Evolutionary conservation across 768 basidiomycete species (phyloP), one percentile per base, ranked within the genome.

Genomic region (Podaxis sp.): DNA sequence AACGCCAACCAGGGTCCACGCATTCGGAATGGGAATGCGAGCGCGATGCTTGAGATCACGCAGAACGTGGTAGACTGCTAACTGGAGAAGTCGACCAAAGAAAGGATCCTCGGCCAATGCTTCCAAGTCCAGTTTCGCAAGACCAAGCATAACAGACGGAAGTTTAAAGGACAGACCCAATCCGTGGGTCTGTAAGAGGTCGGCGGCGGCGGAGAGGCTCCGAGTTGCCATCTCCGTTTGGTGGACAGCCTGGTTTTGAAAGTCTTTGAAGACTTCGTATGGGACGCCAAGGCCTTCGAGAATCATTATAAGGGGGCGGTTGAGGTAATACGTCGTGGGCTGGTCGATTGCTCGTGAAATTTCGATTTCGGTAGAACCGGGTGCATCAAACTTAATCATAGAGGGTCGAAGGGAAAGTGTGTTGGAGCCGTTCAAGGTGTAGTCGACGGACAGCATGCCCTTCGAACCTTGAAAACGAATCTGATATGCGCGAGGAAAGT

Each of bases 1-100:
- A 7, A 90, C 82, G 0, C 89, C 89, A 2, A 90, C 89, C 0
- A 92, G 71, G 0, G 87, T 90, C 77, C 82, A 87, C 2, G 80
- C 84, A 7, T 76, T 76, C 0, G 82, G 83, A 13, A 91, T 77
- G 10, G 87, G 87, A 49, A 91, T 90, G 7, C 88, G 80, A 0
- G 88, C 87, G 58, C 76, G 75, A 60, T 84, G 80, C 64, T 90
- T 90, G n/a, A 90, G 75, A 50, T 83, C 78, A 37, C 89, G 81
- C 10, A 90, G 76, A 15, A 87, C 77, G 58, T 89, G 88, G 64
- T 88, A 78, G 26, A 83, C 74, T 1, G 82, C 80, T 63, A 80
- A 83, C 22, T 80, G 77, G 65, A 88, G 71, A 71, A 83, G 78
- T 48, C 78, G 78, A 13, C 76, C 63, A 68, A 84, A 85, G 65